These are phyloP conservation scores for Chaetomiaceae sp. DNA, from an alignment of 2,329 filamentous ascomycete genomes.

Conservation along the genomic window DNA sequence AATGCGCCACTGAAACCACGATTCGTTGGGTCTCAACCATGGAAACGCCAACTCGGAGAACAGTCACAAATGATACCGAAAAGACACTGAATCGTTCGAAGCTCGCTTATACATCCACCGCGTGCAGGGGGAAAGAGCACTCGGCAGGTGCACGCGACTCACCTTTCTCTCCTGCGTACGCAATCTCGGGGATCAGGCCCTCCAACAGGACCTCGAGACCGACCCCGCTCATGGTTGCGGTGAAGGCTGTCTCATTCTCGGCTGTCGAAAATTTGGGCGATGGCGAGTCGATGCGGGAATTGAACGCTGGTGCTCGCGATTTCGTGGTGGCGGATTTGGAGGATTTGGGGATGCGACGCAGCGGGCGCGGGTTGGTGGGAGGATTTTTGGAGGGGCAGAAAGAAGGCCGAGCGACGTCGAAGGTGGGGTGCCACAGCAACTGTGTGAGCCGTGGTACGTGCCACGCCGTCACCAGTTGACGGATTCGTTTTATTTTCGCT, in stretches of 20 bases:
- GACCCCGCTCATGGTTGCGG: constrained; percentile 29
- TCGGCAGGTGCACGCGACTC: constrained; percentile 20
- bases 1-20: no score
- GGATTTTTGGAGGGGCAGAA: constrained; percentile 18
- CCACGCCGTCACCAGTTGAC: neutral
- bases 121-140: neutral
- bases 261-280: constrained; percentile 14
- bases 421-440: constrained; percentile 20
- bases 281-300: constrained; percentile 18
- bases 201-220: constrained; percentile 42
- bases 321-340: constrained; percentile 7
- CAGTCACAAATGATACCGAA: no score
- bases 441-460: constrained; percentile 6
- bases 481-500: neutral
- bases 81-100: no score
- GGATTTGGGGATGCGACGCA: neutral
- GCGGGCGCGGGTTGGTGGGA: constrained; percentile 3
- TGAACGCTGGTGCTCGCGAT: constrained; percentile 20
- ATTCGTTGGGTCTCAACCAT: no score
- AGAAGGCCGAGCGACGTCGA: no score
- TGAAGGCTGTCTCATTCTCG: constrained; percentile 21
- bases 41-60: no score
- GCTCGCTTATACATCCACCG: neutral
- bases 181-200: constrained; percentile 38
- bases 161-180: constrained; percentile 39